Conservation (phyloP, 2,329 filamentous ascomycete genomes). For the Sporothrix dimorphospora region DNA sequence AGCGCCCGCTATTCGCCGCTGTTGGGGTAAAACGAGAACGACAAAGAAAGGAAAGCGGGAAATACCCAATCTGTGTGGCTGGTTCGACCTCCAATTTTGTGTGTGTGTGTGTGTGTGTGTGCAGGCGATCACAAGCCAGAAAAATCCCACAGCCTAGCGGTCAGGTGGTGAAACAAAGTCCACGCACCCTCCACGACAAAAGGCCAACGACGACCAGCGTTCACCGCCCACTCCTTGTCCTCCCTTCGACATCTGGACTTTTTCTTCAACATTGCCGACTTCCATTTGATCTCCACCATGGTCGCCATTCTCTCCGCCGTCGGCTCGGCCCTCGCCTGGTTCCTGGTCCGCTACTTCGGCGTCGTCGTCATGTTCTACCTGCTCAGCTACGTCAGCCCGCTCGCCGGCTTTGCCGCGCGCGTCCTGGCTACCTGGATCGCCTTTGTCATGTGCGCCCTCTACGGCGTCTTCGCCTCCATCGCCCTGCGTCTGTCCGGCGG, state of each 20-base stretch:
- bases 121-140: slow-evolving; percentile 18
- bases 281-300: slow-evolving; percentile 7
- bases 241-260: not conserved
- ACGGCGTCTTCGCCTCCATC: slow-evolving; percentile 76
- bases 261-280: not conserved
- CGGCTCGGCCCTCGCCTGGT: slow-evolving; percentile 46
- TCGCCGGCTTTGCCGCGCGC: slow-evolving; percentile 70
- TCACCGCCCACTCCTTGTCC: not conserved
- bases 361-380: slow-evolving; percentile 63
- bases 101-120: not conserved
- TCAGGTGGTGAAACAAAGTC: not conserved
- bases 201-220: not conserved
- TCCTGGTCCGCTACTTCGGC: slow-evolving; percentile 55
- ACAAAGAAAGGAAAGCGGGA: not conserved
- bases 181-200: not conserved
- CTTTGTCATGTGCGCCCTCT: slow-evolving; percentile 63
- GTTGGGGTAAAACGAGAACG: slow-evolving; percentile 1
- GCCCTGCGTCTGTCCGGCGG: slow-evolving; percentile 71
- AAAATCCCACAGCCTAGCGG: not conserved
- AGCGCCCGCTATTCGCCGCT: not conserved
- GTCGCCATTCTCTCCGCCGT: slow-evolving; percentile 11
- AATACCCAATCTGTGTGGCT: too few species aligned
- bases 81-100: not conserved
- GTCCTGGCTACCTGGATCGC: slow-evolving; percentile 66
- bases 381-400: slow-evolving; percentile 60